phyloP scores from a whole-genome alignment of 139 green algal species.

The Gonium pectorale region DNA sequence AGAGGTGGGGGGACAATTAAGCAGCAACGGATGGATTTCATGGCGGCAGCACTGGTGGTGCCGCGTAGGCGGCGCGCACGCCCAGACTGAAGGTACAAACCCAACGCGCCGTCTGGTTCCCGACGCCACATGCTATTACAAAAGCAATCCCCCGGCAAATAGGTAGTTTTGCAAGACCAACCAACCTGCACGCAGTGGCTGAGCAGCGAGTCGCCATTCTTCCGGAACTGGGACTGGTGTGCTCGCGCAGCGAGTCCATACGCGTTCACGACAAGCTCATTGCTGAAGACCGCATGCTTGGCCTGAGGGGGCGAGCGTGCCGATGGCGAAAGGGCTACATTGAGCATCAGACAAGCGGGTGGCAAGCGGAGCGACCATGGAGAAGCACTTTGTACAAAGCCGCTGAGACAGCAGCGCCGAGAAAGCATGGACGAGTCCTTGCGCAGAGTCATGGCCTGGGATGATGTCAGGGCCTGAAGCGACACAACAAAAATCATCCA shows the following conservation, averaged over 20 bases:
- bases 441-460: background rate
- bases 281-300: conserved; percentile 45
- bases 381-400: background rate
- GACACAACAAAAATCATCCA: background rate
- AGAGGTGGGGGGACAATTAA: background rate
- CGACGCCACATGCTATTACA: background rate
- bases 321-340: background rate
- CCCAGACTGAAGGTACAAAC: background rate
- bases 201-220: conserved; percentile 67
- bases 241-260: conserved; percentile 56
- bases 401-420: background rate
- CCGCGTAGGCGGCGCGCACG: background rate
- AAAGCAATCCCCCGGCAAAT: too few relatives aligned
- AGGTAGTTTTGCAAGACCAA: conserved; percentile 45
- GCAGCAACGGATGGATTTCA: too few relatives aligned
- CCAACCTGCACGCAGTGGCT: conserved; percentile 62
- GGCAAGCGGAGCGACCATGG: background rate
- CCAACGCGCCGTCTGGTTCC: background rate
- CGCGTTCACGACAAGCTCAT: conserved; percentile 48
- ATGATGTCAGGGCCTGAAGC: background rate
- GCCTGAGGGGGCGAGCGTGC: conserved; percentile 28
- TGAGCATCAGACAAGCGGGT: too few relatives aligned
- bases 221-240: conserved; percentile 62
- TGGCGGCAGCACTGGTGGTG: too few relatives aligned
- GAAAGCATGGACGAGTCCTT: background rate